Conservation (phyloP, 2,329 filamentous ascomycete genomes). For the Pseudocercospora macadamiae region DNA sequence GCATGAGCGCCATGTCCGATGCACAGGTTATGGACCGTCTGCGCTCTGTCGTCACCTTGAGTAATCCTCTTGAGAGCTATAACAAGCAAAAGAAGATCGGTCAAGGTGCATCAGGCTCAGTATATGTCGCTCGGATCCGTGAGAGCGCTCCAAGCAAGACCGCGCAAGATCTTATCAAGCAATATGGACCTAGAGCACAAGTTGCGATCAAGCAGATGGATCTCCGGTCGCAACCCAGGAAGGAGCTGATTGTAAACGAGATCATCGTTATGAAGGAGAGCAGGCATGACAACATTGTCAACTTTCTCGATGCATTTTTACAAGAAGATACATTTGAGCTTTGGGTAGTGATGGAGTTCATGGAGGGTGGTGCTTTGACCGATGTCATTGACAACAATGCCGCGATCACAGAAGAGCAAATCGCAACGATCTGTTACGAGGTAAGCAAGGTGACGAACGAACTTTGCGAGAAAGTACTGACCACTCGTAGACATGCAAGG, state of each 20-base stretch:
- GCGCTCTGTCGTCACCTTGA: constrained; percentile 91
- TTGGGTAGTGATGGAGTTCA: constrained; percentile 99
- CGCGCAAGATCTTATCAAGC: constrained; percentile 75
- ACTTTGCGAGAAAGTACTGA: constrained; percentile 30
- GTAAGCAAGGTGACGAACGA: constrained; percentile 55
- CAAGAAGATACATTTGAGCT: constrained; percentile 92
- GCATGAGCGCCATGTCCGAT: constrained; percentile 98
- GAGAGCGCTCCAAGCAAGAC: constrained; percentile 80
- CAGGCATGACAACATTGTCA: constrained; percentile 97
- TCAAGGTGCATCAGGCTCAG: constrained; percentile 94
- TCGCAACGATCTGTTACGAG: constrained; percentile 95
- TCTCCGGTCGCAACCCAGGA: constrained; percentile 91
- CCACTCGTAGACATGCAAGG: constrained; percentile 78
- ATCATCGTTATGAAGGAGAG: constrained; percentile 99
- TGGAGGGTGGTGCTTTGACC: constrained; percentile 96
- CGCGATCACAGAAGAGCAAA: constrained; percentile 92
- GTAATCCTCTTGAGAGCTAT: constrained; percentile 92
- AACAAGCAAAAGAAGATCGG: constrained; percentile 99
- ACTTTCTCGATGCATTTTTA: constrained; percentile 95
- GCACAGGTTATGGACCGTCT: constrained; percentile 95
- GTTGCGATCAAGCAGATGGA: constrained; percentile 99
- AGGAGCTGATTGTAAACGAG: constrained; percentile 98
- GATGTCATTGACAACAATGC: constrained; percentile 99
- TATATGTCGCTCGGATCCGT: constrained; percentile 96
- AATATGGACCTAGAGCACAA: constrained; percentile 79